Conservation (phyloP, 352 stramenopile species). For the Saprolegnia diclina region DNA sequence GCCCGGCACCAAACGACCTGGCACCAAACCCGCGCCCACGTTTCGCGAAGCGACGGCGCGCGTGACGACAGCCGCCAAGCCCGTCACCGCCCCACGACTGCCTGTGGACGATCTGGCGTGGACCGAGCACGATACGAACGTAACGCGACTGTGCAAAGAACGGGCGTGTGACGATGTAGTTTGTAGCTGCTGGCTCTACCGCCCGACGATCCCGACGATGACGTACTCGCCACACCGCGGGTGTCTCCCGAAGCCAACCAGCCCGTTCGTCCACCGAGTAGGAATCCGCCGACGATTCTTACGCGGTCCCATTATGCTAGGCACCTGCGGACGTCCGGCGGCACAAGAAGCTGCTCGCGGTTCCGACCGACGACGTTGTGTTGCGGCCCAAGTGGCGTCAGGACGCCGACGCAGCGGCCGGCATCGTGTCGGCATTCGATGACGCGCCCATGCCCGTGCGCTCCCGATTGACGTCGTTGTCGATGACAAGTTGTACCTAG, state of each 20-base stretch:
- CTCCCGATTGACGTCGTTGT: background rate
- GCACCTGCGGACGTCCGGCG: background rate
- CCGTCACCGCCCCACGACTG: too few species aligned
- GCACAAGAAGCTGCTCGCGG: constrained; percentile 2
- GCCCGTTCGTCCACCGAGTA: background rate
- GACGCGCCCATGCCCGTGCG: constrained; percentile 18
- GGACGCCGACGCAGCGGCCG: constrained; percentile 3
- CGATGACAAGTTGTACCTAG: background rate
- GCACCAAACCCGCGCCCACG: too few species aligned
- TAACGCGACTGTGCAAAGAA: too few species aligned
- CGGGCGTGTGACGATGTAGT: background rate
- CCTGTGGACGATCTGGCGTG: too few species aligned
- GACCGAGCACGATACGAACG: too few species aligned
- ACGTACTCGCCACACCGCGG: background rate
- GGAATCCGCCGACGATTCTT: background rate
- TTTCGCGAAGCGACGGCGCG: too few species aligned
- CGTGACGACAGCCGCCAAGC: too few species aligned
- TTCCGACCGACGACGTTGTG: background rate
- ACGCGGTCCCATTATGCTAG: background rate
- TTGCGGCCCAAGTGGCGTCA: constrained; percentile 19
- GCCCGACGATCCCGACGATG: background rate
- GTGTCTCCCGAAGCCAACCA: background rate
- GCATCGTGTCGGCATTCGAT: constrained; percentile 9
- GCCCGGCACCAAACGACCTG: too few species aligned
- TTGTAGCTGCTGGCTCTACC: constrained; percentile 20